Evolutionary conservation across 1,139 yeast species (phyloP).

Genomic region (Pichia sp.): DNA sequence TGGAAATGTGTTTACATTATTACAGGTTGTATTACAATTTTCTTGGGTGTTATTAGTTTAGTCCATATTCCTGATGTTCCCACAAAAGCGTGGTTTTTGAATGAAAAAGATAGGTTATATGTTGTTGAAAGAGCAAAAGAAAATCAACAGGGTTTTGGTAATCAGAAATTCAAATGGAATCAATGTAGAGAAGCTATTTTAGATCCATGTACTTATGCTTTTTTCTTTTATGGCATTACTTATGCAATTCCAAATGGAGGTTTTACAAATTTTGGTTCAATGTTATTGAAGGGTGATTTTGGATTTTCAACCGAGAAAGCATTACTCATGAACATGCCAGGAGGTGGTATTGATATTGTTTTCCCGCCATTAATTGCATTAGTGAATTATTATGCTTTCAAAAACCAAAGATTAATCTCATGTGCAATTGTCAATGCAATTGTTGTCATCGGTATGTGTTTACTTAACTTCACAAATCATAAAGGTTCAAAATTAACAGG

Average conservation of each 20-base stretch:
- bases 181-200: slow-evolving; percentile 29
- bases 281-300: slow-evolving; percentile 31
- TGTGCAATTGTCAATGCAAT: slow-evolving; percentile 35
- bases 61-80: slow-evolving; percentile 44
- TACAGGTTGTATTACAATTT: slow-evolving; percentile 21
- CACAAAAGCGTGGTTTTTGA: slow-evolving; percentile 38
- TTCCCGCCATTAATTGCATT: slow-evolving; percentile 28
- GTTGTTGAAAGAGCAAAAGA: slow-evolving; percentile 31
- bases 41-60: slow-evolving; percentile 2
- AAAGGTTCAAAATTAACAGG: slow-evolving; percentile 39
- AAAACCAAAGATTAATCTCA: slow-evolving; percentile 26
- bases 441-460: slow-evolving; percentile 36
- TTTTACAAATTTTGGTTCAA: slow-evolving; percentile 32
- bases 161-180: slow-evolving; percentile 32
- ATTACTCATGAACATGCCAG: slow-evolving; percentile 33
- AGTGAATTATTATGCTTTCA: slow-evolving; percentile 25
- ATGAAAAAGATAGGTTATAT: slow-evolving; percentile 28
- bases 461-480: slow-evolving; percentile 41
- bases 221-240: slow-evolving; percentile 29
- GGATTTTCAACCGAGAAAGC: slow-evolving; percentile 28
- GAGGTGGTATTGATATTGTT: slow-evolving; percentile 31
- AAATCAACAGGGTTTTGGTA: slow-evolving; percentile 39
- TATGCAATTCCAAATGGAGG: slow-evolving; percentile 37
- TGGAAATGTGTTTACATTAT: slow-evolving; percentile 17
- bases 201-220: slow-evolving; percentile 28